Evolutionary conservation across 257 asterid species (phyloP), one percentile per base, ranked within the genome.

Genomic region (Lycium ferocissimum): DNA sequence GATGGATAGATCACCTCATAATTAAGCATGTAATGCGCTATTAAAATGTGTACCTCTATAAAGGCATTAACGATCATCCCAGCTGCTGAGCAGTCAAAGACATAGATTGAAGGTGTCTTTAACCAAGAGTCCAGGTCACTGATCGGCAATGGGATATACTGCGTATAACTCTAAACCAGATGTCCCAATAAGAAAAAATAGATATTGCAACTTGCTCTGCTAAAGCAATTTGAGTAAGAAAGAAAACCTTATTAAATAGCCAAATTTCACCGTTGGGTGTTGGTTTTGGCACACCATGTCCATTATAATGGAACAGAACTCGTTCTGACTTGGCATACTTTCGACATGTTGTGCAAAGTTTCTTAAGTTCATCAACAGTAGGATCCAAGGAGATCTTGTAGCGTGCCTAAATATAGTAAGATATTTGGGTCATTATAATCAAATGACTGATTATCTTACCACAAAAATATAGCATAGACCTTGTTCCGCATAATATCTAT

Each of bases 271-370:
- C 98, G 83, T 86, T 97, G 13, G 94, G 89, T 22, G 99, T 93
- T 70, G 99, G 99, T 92, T 95, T 95, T 56, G 98, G 98, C 84
- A 97, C 99, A 82, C 99, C 99, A 91, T 97, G 98, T 51, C 99
- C 99, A 90, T 97, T 97, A 87, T 95, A 97, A 89, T 97, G 99
- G 89, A 92, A 95, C 72, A 97, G 91, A 84, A 97, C 99, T 90
- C 99, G 92, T 91, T 97, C 99, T 71, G 98, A 90, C 89, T 95
- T 95, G 6, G 98, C 99, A 92, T 90, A 89, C 85, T 97, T 94
- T 80, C 98, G 98, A 88, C 98, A 97, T 66, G 96, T 90, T n/a
- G 96, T 91, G 89, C 98, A 97, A 66, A 95, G 92, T 86, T 97
- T 94, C 91, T 95, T 97, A 63, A 97, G 97, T 86, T 97, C 99